A percentile compares a stretch with the other conserved stretches of the same genome.
phyloP scores from a whole-genome alignment of 2,329 filamentous ascomycete genomes.

The Fusarium haematococcum region DNA sequence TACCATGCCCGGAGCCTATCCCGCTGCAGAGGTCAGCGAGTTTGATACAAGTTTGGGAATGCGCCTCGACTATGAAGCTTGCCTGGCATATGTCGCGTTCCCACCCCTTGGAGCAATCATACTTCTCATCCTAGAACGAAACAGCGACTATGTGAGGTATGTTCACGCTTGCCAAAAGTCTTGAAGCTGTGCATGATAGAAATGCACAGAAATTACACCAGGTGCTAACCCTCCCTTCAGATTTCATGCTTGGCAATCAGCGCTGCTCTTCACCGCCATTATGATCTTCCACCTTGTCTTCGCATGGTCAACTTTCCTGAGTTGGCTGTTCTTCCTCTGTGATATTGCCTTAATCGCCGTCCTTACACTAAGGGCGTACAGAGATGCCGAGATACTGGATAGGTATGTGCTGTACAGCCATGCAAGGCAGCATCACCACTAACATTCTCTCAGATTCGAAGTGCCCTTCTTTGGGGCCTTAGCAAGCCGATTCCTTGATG shows the following conservation, averaged over 20 bases:
- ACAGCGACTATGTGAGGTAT: slow-evolving; percentile 96
- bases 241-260: slow-evolving; percentile 97
- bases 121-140: slow-evolving; percentile 86
- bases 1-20: slow-evolving; percentile 53
- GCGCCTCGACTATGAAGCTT: slow-evolving; percentile 89
- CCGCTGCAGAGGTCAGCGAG: slow-evolving; percentile 72
- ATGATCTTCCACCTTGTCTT: slow-evolving; percentile 87
- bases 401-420: slow-evolving; percentile 56
- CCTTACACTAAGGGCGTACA: slow-evolving; percentile 82
- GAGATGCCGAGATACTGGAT: slow-evolving; percentile 78
- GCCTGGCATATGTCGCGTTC: slow-evolving; percentile 85
- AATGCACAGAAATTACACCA: background rate
- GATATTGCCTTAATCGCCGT: slow-evolving; percentile 83
- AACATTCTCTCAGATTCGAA: slow-evolving; percentile 72
- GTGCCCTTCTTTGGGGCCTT: slow-evolving; percentile 87
- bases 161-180: slow-evolving; percentile 36
- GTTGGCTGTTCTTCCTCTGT: slow-evolving; percentile 82
- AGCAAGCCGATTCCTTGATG: slow-evolving; percentile 90
- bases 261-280: slow-evolving; percentile 80
- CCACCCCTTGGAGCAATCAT: slow-evolving; percentile 89
- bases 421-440: background rate
- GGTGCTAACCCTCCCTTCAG: slow-evolving; percentile 56
- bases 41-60: slow-evolving; percentile 93
- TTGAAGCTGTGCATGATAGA: background rate
- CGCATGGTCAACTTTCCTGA: slow-evolving; percentile 85